These are phyloP conservation scores for Brassica nigra DNA, from an alignment of 345 rosid genomes.

Conservation along the genomic window DNA sequence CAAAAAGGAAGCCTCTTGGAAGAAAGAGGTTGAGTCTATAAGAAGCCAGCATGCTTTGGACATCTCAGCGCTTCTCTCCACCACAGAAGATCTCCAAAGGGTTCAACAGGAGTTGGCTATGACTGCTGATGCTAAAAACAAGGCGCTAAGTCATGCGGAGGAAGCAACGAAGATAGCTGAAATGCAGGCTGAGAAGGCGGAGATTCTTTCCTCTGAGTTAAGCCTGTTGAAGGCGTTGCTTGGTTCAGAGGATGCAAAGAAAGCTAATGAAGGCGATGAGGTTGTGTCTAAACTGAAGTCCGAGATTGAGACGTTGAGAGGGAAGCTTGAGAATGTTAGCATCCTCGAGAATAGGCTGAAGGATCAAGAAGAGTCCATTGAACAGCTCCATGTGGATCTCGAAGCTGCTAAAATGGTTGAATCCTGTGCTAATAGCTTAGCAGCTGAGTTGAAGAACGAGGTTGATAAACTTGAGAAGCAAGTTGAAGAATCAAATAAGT, in stretches of 20 bases:
- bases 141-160: slow-evolving; percentile 86
- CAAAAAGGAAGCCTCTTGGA: slow-evolving; percentile 79
- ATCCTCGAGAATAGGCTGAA: slow-evolving; percentile 50
- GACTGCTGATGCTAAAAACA: slow-evolving; percentile 82
- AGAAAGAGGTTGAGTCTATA: slow-evolving; percentile 72
- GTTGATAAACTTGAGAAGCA: slow-evolving; percentile 59
- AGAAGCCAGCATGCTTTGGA: slow-evolving; percentile 86
- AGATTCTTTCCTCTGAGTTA: slow-evolving; percentile 70
- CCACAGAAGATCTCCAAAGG: slow-evolving; percentile 75
- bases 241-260: slow-evolving; percentile 59
- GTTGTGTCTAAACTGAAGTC: slow-evolving; percentile 53
- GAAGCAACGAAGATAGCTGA: slow-evolving; percentile 93
- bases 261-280: slow-evolving; percentile 49
- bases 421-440: slow-evolving; percentile 69
- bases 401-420: slow-evolving; percentile 94
- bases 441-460: slow-evolving; percentile 63
- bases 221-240: slow-evolving; percentile 59
- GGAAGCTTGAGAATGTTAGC: slow-evolving; percentile 57
- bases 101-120: slow-evolving; percentile 72
- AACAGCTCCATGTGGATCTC: slow-evolving; percentile 79
- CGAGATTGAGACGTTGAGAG: slow-evolving; percentile 59
- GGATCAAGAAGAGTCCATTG: slow-evolving; percentile 63
- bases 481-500: slow-evolving; percentile 55
- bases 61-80: slow-evolving; percentile 72
- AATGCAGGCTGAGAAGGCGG: slow-evolving; percentile 76